Evolutionary conservation across 2,329 filamentous ascomycete genomes (phyloP).

Genomic region (Talaromyces atroroseus): DNA sequence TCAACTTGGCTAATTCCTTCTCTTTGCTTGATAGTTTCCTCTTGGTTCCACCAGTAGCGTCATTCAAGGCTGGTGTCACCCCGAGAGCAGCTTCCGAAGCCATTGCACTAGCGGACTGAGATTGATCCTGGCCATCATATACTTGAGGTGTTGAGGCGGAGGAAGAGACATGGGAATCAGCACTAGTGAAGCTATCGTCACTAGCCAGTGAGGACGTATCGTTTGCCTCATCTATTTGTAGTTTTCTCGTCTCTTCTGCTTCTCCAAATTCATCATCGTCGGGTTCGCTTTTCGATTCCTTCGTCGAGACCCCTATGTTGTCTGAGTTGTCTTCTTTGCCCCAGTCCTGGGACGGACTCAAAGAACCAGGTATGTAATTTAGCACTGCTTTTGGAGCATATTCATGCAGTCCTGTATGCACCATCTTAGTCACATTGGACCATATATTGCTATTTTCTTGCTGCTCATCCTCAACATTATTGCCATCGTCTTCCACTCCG

Average conservation of each 20-base stretch:
- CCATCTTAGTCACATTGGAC: constrained; percentile 30
- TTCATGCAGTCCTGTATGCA: constrained; percentile 42
- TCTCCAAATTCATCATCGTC: not conserved
- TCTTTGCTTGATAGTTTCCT: constrained; percentile 33
- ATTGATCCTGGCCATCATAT: not conserved
- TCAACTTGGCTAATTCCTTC: constrained; percentile 40
- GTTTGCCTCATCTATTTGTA: constrained; percentile 8
- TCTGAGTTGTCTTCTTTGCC: not conserved
- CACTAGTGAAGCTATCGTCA: constrained; percentile 23
- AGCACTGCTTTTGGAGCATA: constrained; percentile 47
- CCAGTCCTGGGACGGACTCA: constrained; percentile 15
- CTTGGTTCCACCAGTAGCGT: constrained; percentile 18
- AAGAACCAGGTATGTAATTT: constrained; percentile 41
- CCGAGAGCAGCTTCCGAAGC: not conserved
- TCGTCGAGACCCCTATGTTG: not conserved
- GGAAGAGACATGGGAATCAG: constrained; percentile 20
- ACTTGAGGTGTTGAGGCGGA: not conserved
- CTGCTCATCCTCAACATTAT: constrained; percentile 16
- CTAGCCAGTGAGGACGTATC: constrained; percentile 21
- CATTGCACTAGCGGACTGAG: not conserved
- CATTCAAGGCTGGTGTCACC: not conserved
- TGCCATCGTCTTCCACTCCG: constrained; percentile 3
- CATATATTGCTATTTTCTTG: constrained; percentile 26
- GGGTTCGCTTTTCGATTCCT: not conserved
- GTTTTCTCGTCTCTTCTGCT: not conserved